These are phyloP conservation scores for Camellia japonica DNA, from an alignment of 148 eudicot genomes.

Conservation along the genomic window DNA sequence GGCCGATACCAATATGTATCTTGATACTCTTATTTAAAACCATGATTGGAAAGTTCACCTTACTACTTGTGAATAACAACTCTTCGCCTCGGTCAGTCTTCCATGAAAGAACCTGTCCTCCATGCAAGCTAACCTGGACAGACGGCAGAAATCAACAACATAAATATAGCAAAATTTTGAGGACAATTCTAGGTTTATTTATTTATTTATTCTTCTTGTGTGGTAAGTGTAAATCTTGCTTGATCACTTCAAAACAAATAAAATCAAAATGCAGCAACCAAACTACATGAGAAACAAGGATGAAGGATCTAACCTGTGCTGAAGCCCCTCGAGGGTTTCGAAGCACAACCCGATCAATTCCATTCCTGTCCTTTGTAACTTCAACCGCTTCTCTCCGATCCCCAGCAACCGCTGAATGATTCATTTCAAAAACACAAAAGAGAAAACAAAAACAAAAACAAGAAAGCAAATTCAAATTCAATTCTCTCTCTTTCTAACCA, in stretches of 20 bases:
- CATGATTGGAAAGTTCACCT: slow-evolving; percentile 40
- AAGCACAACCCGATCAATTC: slow-evolving; percentile 52
- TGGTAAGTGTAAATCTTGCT: neutral
- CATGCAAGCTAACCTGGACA: slow-evolving; percentile 79
- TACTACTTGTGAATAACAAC: slow-evolving; percentile 73
- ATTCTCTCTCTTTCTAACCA: slow-evolving; percentile 4
- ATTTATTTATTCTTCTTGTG: neutral
- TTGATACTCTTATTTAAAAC: no score
- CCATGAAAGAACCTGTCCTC: slow-evolving; percentile 97
- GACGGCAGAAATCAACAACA: slow-evolving; percentile 16
- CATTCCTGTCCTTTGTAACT: slow-evolving; percentile 53
- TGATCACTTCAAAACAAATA: neutral
- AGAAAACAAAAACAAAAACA: slow-evolving; percentile 3
- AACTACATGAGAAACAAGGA: neutral
- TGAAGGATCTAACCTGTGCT: slow-evolving; percentile 41
- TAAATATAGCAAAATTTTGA: neutral
- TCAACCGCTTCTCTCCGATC: slow-evolving; percentile 35
- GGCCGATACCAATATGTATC: no score
- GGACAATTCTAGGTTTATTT: neutral
- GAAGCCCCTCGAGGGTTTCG: slow-evolving; percentile 56
- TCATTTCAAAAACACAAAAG: slow-evolving; percentile 39
- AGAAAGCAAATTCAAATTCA: neutral
- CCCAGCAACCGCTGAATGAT: slow-evolving; percentile 39
- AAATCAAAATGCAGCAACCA: neutral
- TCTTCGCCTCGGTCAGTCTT: slow-evolving; percentile 82